These are phyloP conservation scores for Penicillium argentinense DNA, from an alignment of 495 filamentous ascomycete species.

Conservation along the genomic window DNA sequence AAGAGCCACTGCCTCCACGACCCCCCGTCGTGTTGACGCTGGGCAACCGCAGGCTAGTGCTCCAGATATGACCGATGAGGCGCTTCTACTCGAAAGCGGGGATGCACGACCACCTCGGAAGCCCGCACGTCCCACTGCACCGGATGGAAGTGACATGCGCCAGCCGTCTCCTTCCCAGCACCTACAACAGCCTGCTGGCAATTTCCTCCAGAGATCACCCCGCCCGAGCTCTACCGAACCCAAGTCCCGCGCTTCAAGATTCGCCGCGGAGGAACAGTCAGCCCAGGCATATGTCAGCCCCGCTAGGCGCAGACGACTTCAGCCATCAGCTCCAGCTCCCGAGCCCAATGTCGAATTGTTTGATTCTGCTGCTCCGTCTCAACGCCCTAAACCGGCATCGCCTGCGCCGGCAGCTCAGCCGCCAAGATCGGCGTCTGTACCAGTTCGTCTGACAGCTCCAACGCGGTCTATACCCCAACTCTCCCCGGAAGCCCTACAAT, in stretches of 20 bases:
- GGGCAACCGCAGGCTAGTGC: conserved; percentile 23
- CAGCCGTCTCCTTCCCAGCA: conserved; percentile 44
- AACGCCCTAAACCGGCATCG: conserved; percentile 28
- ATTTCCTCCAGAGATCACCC: conserved; percentile 43
- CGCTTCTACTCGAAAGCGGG: conserved; percentile 77
- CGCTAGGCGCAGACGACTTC: conserved; percentile 71
- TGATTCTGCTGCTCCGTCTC: conserved; percentile 42
- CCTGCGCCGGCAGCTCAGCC: conserved; percentile 29
- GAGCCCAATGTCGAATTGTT: conserved; percentile 60
- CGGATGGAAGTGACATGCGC: conserved; percentile 29
- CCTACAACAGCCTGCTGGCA: conserved; percentile 32
- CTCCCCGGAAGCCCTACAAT: conserved; percentile 64
- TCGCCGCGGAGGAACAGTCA: conserved; percentile 76
- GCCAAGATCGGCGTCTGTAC: conserved; percentile 31
- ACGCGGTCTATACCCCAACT: conserved; percentile 66
- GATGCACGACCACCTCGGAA: conserved; percentile 43
- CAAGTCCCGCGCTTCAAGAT: conserved; percentile 62
- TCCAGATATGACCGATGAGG: conserved; percentile 75
- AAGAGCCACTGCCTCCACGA: conserved; percentile 23
- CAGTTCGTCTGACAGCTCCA: conserved; percentile 51
- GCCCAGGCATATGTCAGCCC: conserved; percentile 88
- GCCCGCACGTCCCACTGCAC: conserved; percentile 28
- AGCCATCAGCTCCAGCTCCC: conserved; percentile 40
- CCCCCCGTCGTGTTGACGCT: conserved; percentile 16
- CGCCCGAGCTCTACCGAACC: conserved; percentile 48